Base-by-base conservation (phyloP, 1,139 yeast species). In the Suhomyces terraborum region DNA sequence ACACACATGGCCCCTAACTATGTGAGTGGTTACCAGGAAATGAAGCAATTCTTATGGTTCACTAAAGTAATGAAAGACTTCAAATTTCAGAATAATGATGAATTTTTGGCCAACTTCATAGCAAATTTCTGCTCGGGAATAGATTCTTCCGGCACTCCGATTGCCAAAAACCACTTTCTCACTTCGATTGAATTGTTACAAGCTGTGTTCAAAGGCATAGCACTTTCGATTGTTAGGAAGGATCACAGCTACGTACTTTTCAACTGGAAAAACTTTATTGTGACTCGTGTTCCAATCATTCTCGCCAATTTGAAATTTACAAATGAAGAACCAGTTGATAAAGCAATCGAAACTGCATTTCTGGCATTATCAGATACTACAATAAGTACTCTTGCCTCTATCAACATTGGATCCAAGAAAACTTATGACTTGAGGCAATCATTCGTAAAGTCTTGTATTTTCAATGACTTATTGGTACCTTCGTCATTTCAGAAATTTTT, bases 341-440 rank as follows among this genome's bases (percentile, higher is more conserved):
- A 42, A 24, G 44, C 50, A 4, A 39, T 56, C 2, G 45, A 49
- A n/a, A 44, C 48, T 12, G 55, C 56, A 2, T 52, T 58, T 27
- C 48, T 50, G 10, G 41, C 49, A 6, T 42, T 56, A 9, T 48
- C 51, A 4, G 52, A 47, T 22, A 24, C 41, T 2, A 32, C 38
- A 4, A 35, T 43, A 9, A 43, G 43, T 18, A 35, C 41, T 4
- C 32, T 55, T 8, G 41, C 45, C 16, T 38, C 43, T 8, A 36
- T 47, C 22, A 36, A 21, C 3, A 36, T 49, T 13, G 51, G 51
- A 2, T 42, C 43, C 7, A 18, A 41, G 32, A 51, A 69, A 25
- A 59, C 62, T 42, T 77, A 71, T 49, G 83, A 78, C 51, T 65
- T 81, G 3, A 70, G 84, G 36, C 82, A 78, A 47, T 77, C 72